Base-by-base conservation (phyloP, 225 moss, liverwort and hornwort genomes). In the Takakia lepidozioides region DNA sequence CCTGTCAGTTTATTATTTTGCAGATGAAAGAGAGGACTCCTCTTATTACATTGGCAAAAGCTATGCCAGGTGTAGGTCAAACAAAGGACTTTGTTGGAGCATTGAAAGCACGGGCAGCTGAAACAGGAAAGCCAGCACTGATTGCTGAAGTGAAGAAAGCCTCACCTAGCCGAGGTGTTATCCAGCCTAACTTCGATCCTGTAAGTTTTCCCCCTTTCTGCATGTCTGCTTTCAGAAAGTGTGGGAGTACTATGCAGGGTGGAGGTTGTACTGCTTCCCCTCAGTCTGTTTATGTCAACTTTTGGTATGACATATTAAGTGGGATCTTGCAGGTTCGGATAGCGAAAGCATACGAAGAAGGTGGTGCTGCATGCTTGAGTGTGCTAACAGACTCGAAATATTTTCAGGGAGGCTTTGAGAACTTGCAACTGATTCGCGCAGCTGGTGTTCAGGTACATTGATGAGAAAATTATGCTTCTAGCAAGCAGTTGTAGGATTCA, bases 81-180 rank as follows among this genome's bases (percentile, higher is more conserved):
- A 57, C 84, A 25, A 72, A 67, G 62, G 90, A 90, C 55, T 98
- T 90, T 49, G 73, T 98, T 45, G 87, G 77, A 56, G 65, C 70
- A 2, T 52, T 98, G 13, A 67, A 83, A 54, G 48, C 60, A 37
- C 76, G 87, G 68, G 78, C 73, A 44, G 83, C 69, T 24, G 80
- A 98, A 62, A 87, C 95, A 24, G 87, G 85, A 44, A 47, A 67
- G 25, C 95, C 85, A 20, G 87, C 85, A 36, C 75, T 98, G 44
- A 98, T 98, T 37, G 91, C 95, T 19, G 95, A 87, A 68, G 91
- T 98, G 62, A 98, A 91, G 83, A 98, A 98, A 71, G 85, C 98
- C 36, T 98, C 98, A 25, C 98, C 98, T 35, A 98, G 98, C 58
- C 87, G 95, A 41, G 95, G 90, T 58, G 75, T 98, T 43, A 87